Percentiles rank a stretch among this genome's conserved stretches.
Conservation (phyloP, 192 early-diverging fungal genomes). For the Gryganskiella cystojenkinii region DNA sequence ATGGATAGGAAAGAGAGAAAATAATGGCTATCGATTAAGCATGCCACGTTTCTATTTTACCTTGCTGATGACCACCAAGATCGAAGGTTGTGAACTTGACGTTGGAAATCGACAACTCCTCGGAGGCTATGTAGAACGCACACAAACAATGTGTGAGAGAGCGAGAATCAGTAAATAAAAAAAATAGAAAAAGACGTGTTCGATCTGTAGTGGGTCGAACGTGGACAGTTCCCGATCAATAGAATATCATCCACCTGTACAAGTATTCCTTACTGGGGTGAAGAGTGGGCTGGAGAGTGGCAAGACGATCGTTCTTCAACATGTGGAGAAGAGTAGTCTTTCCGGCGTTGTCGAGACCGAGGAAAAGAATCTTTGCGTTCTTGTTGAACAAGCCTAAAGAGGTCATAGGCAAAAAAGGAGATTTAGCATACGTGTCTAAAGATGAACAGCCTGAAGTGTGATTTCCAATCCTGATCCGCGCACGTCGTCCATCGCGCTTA, state of each 20-base stretch:
- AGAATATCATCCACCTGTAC: not conserved
- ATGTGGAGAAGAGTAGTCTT: slow-evolving; percentile 99
- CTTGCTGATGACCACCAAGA: slow-evolving; percentile 96
- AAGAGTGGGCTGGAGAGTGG: slow-evolving; percentile 93
- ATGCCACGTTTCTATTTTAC: slow-evolving; percentile 47
- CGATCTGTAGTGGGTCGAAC: too few species aligned
- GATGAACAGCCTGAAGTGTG: too few species aligned
- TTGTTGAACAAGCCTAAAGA: slow-evolving; percentile 95
- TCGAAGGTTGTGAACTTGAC: slow-evolving; percentile 98
- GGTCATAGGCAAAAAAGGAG: not conserved
- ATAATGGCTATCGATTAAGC: not conserved
- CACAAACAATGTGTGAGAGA: not conserved
- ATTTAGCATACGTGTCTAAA: too few species aligned
- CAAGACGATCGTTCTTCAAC: slow-evolving; percentile 98
- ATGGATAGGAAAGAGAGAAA: not conserved
- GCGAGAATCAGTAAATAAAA: slow-evolving; percentile 1
- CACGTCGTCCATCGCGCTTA: too few species aligned
- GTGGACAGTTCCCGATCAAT: too few species aligned
- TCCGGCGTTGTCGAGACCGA: slow-evolving; percentile 98
- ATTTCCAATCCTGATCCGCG: too few species aligned
- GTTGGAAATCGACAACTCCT: slow-evolving; percentile 97
- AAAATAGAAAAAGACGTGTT: not conserved
- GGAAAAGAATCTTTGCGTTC: slow-evolving; percentile 98
- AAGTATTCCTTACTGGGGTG: slow-evolving; percentile 88
- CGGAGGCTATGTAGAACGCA: slow-evolving; percentile 73